A percentile compares a stretch with the other conserved stretches of the same genome.
phyloP scores from a whole-genome alignment of 2,329 filamentous ascomycete genomes.

The Diplodia seriata region DNA sequence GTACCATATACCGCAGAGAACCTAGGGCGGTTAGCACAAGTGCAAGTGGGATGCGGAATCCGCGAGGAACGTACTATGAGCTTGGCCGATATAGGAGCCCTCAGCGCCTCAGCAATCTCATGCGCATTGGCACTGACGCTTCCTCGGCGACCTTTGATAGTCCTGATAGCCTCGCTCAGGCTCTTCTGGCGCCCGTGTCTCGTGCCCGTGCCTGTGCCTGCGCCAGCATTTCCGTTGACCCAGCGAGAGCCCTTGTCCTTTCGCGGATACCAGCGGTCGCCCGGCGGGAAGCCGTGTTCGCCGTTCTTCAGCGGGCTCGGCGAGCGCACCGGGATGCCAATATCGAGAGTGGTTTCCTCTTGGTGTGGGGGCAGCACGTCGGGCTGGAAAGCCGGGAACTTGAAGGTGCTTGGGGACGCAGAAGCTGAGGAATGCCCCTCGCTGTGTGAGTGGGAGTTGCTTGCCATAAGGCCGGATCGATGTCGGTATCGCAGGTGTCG shows the following conservation, averaged over 20 bases:
- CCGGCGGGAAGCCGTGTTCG: slow-evolving; percentile 37
- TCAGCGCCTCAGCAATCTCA: slow-evolving; percentile 88
- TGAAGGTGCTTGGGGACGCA: slow-evolving; percentile 48
- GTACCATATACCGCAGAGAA: slow-evolving; percentile 91
- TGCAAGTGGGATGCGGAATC: slow-evolving; percentile 38
- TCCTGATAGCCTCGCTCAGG: slow-evolving; percentile 84
- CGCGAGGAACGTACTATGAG: slow-evolving; percentile 71
- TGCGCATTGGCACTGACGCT: slow-evolving; percentile 93
- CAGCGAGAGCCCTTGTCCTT: slow-evolving; percentile 59
- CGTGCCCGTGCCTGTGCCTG: slow-evolving; percentile 22
- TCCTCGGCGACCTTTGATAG: slow-evolving; percentile 77
- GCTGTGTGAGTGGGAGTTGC: slow-evolving; percentile 12
- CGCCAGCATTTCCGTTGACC: slow-evolving; percentile 44
- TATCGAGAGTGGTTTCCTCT: slow-evolving; percentile 36
- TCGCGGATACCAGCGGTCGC: slow-evolving; percentile 68
- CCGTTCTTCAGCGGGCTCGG: slow-evolving; percentile 31
- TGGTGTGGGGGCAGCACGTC: slow-evolving; percentile 50
- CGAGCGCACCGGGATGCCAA: slow-evolving; percentile 32
- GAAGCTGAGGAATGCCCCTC: slow-evolving; percentile 30
- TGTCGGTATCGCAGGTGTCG: slow-evolving; percentile 1
- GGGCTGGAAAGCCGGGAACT: slow-evolving; percentile 55
- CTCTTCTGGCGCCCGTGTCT: slow-evolving; percentile 81
- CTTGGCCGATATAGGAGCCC: slow-evolving; percentile 85
- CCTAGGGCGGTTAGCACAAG: slow-evolving; percentile 56
- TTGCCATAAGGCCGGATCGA: slow-evolving; percentile 31